Percentiles rank a stretch among this genome's conserved stretches.
Conservation (phyloP, 768 basidiomycete species). For the Suillus paluster region DNA sequence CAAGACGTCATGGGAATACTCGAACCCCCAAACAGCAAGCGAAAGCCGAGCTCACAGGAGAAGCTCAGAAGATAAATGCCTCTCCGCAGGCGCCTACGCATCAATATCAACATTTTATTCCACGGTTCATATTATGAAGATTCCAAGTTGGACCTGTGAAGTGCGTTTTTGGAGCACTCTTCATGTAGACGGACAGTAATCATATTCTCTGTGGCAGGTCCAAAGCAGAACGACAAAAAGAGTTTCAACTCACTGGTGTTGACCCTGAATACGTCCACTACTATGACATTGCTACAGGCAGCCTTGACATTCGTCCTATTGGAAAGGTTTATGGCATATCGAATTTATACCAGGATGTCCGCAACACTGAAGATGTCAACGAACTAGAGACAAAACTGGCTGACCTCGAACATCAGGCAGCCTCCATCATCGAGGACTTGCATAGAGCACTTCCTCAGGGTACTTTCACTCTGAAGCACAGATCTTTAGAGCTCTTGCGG, state of each 20-base stretch:
- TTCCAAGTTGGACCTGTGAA: slow-evolving; percentile 13
- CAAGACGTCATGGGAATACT: neutral
- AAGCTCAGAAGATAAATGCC: neutral
- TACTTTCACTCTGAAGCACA: slow-evolving; percentile 29
- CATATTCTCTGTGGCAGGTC: slow-evolving; percentile 6
- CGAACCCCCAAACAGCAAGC: neutral
- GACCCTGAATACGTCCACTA: slow-evolving; percentile 14
- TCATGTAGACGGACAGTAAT: neutral
- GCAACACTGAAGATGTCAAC: slow-evolving; percentile 24
- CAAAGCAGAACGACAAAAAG: slow-evolving; percentile 12
- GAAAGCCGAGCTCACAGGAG: neutral
- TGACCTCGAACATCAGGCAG: slow-evolving; percentile 33
- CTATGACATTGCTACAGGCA: slow-evolving; percentile 14
- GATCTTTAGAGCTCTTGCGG: slow-evolving; percentile 32
- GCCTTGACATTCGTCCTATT: slow-evolving; percentile 14
- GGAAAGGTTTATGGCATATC: slow-evolving; percentile 17
- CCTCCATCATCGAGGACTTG: slow-evolving; percentile 25
- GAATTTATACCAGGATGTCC: slow-evolving; percentile 34
- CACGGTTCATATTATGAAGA: slow-evolving; percentile 16
- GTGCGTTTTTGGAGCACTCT: slow-evolving; percentile 1
- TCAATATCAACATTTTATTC: slow-evolving; percentile 19
- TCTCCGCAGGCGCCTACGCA: neutral
- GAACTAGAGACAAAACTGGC: slow-evolving; percentile 35
- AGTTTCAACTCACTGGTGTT: slow-evolving; percentile 11
- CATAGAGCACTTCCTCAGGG: slow-evolving; percentile 8